Evolutionary conservation across 2,329 filamentous ascomycete species (phyloP).

Genomic region (Huntiella savannae): DNA sequence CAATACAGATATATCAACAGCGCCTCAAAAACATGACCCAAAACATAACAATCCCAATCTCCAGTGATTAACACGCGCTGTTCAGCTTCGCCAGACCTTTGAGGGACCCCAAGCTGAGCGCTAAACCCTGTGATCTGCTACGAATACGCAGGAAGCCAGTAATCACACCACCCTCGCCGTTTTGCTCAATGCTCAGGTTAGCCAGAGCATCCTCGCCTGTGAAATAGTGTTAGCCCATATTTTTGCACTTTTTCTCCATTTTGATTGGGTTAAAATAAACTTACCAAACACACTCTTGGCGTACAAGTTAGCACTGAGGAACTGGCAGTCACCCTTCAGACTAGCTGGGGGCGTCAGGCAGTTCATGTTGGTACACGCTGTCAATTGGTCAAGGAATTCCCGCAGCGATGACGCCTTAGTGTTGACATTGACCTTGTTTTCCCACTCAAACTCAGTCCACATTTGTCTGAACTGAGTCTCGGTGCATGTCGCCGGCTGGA

Average conservation of each 20-base stretch:
- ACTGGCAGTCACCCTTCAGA: constrained; percentile 92
- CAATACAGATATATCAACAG: constrained; percentile 8
- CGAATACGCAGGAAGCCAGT: constrained; percentile 96
- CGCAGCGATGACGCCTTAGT: constrained; percentile 83
- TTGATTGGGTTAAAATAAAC: constrained; percentile 20
- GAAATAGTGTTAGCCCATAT: constrained; percentile 3
- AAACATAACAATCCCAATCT: neutral
- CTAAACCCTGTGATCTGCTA: constrained; percentile 87
- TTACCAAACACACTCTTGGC: constrained; percentile 94
- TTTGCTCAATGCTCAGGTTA: constrained; percentile 94
- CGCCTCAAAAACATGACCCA: neutral
- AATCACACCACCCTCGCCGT: constrained; percentile 84
- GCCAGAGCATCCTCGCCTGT: constrained; percentile 92
- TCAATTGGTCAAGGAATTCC: constrained; percentile 82
- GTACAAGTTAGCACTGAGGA: constrained; percentile 91
- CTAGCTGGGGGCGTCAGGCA: constrained; percentile 92
- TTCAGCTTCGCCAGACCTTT: constrained; percentile 82
- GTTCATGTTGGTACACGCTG: constrained; percentile 98
- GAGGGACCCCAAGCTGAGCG: constrained; percentile 77
- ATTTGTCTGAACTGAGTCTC: constrained; percentile 99
- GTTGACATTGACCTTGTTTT: constrained; percentile 99
- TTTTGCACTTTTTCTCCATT: neutral
- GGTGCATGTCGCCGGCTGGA: constrained; percentile 87
- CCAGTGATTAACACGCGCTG: constrained; percentile 15
- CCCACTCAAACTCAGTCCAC: constrained; percentile 99